Conservation (phyloP, 192 early-diverging fungal genomes). For the Podila verticillata region DNA sequence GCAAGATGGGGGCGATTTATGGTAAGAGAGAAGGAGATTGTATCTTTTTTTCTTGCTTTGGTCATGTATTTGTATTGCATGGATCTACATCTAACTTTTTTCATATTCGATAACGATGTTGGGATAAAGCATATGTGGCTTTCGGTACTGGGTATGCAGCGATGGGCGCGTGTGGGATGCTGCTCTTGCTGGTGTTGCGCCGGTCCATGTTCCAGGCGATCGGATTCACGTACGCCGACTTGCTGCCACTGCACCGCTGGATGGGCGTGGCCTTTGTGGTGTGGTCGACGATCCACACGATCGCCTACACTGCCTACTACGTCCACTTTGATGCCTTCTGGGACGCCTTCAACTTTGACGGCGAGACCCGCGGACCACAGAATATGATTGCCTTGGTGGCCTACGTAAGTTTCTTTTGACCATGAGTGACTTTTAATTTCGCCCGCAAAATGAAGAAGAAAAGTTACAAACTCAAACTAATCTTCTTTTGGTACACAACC, state of each 20-base stretch:
- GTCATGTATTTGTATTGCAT: background rate
- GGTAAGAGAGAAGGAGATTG: slow-evolving; percentile 15
- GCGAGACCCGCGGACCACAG: slow-evolving; percentile 36
- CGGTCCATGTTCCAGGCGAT: slow-evolving; percentile 43
- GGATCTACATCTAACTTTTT: background rate
- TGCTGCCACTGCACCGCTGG: slow-evolving; percentile 37
- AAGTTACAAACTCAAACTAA: background rate
- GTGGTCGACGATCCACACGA: slow-evolving; percentile 29
- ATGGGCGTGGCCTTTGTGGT: slow-evolving; percentile 29
- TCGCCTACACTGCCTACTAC: slow-evolving; percentile 37
- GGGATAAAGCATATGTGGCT: slow-evolving; percentile 22
- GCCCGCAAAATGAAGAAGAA: background rate
- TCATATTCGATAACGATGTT: background rate
- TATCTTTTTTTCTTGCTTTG: background rate
- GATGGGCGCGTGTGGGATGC: slow-evolving; percentile 35
- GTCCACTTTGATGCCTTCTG: slow-evolving; percentile 33
- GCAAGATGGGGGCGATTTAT: slow-evolving; percentile 16
- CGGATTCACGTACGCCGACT: slow-evolving; percentile 42
- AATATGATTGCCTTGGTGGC: slow-evolving; percentile 36
- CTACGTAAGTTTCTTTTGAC: slow-evolving; percentile 22
- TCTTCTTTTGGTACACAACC: too few species aligned
- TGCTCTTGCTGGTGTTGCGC: slow-evolving; percentile 27
- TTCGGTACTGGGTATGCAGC: slow-evolving; percentile 38
- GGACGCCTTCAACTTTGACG: slow-evolving; percentile 41
- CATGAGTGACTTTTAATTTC: background rate